Evolutionary conservation across 345 rosid species (phyloP), one percentile per base, ranked within the genome.

Genomic region (Lagerstroemia speciosa): DNA sequence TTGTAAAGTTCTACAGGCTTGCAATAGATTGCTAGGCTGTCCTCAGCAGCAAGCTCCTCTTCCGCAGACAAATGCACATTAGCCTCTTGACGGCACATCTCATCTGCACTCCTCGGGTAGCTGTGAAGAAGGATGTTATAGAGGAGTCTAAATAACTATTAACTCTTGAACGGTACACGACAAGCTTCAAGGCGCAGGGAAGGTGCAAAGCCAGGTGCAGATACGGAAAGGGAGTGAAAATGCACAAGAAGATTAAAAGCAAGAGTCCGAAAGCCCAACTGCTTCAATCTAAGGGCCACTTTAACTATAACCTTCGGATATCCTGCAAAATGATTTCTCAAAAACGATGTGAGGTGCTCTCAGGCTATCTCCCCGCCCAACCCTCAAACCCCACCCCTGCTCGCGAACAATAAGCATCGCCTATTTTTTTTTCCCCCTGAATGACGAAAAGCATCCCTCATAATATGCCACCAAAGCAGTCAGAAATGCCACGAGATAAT

Each of bases 1-100:
- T 92, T 95, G 83, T 92, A 92, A 73, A 95, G 88, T 69, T 95
- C 99, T 12, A 95, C 98, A 75, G 98, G 98, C 80, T 92, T 92
- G 96, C 99, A 95, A 77, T 90, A 95, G 36, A 78, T 69, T 1
- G 86, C 78, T 27, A 90, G 79, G 76, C 97, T 89, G 80, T 90
- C 99, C 68, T 90, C 98, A 50, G 99, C 97, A 26, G 91, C 94
- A 75, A 77, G 78, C 80, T 90, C 89, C 78, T 95, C 97, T 74
- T 95, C 98, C 27, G 86, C 86, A 24, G 97, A 86, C 76, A 90
- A 80, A 84, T 69, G 92, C 82, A 77, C 34, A 70, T 83, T 87
- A 70, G 88, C 83, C 73, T 89, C 97, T 77, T 89, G 97, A 67
- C 85, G 91, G 84, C 97, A 89, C 99, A 95, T 95, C 77, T 84